Percentiles rank a stretch among this genome's conserved stretches.
These are phyloP conservation scores for Cicer pinnatifidum DNA, from an alignment of 306 rosid genomes.

Conservation along the genomic window DNA sequence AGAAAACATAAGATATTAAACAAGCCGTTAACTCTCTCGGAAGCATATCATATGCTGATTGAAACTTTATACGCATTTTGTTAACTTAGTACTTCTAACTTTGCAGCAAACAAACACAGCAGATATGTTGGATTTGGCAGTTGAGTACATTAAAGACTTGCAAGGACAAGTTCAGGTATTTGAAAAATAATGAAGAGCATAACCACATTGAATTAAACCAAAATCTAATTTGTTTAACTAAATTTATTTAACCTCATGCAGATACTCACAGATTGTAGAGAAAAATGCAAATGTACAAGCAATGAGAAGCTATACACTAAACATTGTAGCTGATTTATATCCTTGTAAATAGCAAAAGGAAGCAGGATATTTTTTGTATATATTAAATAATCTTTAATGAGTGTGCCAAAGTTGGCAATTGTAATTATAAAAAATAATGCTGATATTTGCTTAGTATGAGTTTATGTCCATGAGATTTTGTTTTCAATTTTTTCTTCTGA, in stretches of 20 bases:
- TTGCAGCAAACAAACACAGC: slow-evolving; percentile 88
- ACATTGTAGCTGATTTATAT: slow-evolving; percentile 40
- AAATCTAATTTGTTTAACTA: slow-evolving; percentile 34
- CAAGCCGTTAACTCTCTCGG: too few relatives aligned
- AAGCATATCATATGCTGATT: too few relatives aligned
- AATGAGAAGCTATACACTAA: slow-evolving; percentile 48
- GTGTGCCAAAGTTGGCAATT: slow-evolving; percentile 37
- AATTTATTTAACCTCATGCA: slow-evolving; percentile 51
- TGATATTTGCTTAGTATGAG: slow-evolving; percentile 23
- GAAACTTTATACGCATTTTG: slow-evolving; percentile 27
- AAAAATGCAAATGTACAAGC: slow-evolving; percentile 72
- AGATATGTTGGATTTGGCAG: slow-evolving; percentile 81
- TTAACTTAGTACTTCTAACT: slow-evolving; percentile 15
- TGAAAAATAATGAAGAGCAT: background rate
- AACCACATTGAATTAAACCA: slow-evolving; percentile 28
- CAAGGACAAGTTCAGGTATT: slow-evolving; percentile 82
- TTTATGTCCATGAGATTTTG: slow-evolving; percentile 25
- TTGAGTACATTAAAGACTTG: slow-evolving; percentile 74
- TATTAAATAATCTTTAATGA: background rate
- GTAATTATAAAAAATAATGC: slow-evolving; percentile 46
- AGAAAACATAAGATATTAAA: too few relatives aligned
- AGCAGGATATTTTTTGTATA: slow-evolving; percentile 20
- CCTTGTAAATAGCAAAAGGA: slow-evolving; percentile 50
- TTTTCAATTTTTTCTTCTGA: background rate
- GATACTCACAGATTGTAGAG: slow-evolving; percentile 64